Conservation (phyloP, 345 rosid species). For the Hirschfeldia incana region DNA sequence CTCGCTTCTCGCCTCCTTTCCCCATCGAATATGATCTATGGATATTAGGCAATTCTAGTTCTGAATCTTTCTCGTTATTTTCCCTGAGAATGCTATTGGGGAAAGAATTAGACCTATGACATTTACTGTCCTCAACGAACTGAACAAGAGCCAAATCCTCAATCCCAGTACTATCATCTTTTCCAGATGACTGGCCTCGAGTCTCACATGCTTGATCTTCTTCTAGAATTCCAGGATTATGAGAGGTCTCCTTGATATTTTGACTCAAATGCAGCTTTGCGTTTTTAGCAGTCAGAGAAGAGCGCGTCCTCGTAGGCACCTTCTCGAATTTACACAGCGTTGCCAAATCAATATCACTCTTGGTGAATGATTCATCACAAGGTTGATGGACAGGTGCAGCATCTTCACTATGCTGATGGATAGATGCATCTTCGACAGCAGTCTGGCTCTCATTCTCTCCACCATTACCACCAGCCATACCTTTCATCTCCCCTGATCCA, state of each 20-base stretch:
- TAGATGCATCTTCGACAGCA: slow-evolving; percentile 41
- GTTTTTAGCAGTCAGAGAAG: slow-evolving; percentile 56
- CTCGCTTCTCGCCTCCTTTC: slow-evolving; percentile 71
- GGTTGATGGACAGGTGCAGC: too few species aligned
- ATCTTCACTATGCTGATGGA: background rate
- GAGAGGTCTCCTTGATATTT: slow-evolving; percentile 43
- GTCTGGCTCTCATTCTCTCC: slow-evolving; percentile 46
- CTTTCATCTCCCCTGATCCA: slow-evolving; percentile 52
- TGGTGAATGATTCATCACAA: slow-evolving; percentile 39
- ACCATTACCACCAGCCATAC: slow-evolving; percentile 32
- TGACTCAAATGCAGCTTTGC: slow-evolving; percentile 46
- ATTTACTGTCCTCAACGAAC: slow-evolving; percentile 47
- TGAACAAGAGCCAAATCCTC: slow-evolving; percentile 41
- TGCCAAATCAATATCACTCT: slow-evolving; percentile 57
- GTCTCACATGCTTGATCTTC: slow-evolving; percentile 42
- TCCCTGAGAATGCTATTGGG: slow-evolving; percentile 47
- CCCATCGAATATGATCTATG: slow-evolving; percentile 55
- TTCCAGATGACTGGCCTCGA: slow-evolving; percentile 41
- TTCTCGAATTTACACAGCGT: slow-evolving; percentile 73
- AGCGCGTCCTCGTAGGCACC: slow-evolving; percentile 82
- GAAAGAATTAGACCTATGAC: slow-evolving; percentile 65
- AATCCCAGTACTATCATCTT: slow-evolving; percentile 39
- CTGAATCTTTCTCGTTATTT: slow-evolving; percentile 46
- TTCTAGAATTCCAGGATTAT: slow-evolving; percentile 40
- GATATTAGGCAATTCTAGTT: slow-evolving; percentile 42